phyloP scores from a whole-genome alignment of 768 basidiomycete species.

The Tricholoma sp. region DNA sequence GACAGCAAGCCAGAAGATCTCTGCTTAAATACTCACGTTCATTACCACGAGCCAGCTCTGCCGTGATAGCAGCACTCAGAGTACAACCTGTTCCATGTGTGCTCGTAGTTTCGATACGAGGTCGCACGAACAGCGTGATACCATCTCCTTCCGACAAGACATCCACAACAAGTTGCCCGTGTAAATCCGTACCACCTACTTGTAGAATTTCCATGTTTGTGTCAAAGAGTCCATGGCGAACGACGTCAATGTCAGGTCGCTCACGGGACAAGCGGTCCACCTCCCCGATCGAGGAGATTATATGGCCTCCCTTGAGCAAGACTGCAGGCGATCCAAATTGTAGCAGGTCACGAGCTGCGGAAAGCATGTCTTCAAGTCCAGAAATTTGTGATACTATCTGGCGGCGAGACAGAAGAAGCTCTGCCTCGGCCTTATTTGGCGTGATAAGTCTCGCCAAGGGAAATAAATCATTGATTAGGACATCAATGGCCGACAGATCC shows the following conservation, averaged over 20 bases:
- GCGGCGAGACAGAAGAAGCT: constrained; percentile 50
- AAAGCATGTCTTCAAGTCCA: constrained; percentile 55
- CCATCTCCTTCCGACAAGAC: constrained; percentile 42
- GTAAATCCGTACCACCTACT: constrained; percentile 13
- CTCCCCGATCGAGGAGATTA: constrained; percentile 41
- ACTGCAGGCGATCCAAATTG: constrained; percentile 49
- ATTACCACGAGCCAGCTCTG: constrained; percentile 52
- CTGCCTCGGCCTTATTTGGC: constrained; percentile 81
- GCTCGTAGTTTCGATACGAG: constrained; percentile 57
- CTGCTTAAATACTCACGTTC: constrained; percentile 26
- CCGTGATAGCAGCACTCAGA: constrained; percentile 76
- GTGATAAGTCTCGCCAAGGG: constrained; percentile 73
- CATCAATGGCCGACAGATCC: constrained; percentile 55
- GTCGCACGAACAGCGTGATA: constrained; percentile 52
- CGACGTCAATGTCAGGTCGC: constrained; percentile 29
- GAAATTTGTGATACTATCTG: constrained; percentile 27
- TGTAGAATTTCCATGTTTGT: constrained; percentile 66
- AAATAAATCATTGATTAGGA: constrained; percentile 58
- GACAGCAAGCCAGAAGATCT: not conserved
- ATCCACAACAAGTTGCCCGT: constrained; percentile 52
- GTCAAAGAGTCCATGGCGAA: constrained; percentile 39
- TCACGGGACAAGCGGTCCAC: constrained; percentile 27
- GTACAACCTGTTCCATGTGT: constrained; percentile 96
- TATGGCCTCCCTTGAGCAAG: constrained; percentile 84
- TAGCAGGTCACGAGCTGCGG: constrained; percentile 46